Evolutionary conservation across 78 protist genomes (phyloP).

Genomic region (Dictyostelium firmibasis): DNA sequence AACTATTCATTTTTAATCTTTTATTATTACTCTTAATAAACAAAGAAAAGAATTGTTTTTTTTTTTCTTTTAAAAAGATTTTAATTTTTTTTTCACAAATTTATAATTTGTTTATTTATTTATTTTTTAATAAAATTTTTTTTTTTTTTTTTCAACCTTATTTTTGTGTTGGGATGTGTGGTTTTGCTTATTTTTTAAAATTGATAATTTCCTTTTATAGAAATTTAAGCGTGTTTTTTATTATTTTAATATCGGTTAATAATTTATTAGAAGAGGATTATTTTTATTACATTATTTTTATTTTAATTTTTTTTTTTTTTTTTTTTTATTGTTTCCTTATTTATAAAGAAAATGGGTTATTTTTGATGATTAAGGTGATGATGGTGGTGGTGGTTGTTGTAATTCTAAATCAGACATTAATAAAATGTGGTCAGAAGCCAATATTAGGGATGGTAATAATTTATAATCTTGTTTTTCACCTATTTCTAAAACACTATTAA

Average conservation of each 20-base stretch:
- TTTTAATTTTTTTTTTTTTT: not conserved
- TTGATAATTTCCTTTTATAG: not conserved
- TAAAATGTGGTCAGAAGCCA: constrained; percentile 60
- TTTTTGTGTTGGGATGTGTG: not conserved
- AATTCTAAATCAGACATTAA: constrained; percentile 35
- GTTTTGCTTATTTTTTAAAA: not conserved
- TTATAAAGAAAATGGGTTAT: not conserved
- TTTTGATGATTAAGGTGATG: not conserved
- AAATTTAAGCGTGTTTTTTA: not conserved
- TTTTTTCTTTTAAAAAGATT: too few species aligned
- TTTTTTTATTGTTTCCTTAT: not conserved
- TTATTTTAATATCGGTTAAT: not conserved
- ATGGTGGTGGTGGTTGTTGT: not conserved
- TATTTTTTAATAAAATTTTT: not conserved
- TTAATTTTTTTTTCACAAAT: not conserved
- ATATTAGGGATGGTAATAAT: not conserved
- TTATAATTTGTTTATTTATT: not conserved
- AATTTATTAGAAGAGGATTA: not conserved
- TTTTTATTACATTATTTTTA: not conserved
- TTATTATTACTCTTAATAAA: not conserved
- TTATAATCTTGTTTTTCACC: constrained; percentile 8
- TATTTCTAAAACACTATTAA: constrained; percentile 2
- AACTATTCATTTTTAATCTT: not conserved
- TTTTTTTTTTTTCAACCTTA: not conserved
- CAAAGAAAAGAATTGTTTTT: too few species aligned